Conservation (phyloP, 352 stramenopile species). For the Thalassiosira ordinaria region DNA sequence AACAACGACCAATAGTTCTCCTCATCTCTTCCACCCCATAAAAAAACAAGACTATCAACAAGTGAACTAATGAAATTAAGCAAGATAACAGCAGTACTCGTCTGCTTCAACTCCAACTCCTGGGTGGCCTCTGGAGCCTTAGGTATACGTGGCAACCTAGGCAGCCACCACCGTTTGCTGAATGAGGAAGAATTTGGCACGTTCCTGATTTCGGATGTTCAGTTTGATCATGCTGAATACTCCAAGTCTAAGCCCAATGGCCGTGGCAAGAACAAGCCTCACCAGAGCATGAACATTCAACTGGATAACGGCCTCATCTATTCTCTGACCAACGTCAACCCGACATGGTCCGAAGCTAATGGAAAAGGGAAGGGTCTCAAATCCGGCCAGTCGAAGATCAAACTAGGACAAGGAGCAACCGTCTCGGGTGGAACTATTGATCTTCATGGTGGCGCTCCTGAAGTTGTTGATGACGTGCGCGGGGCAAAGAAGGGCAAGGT, state of each 20-base stretch:
- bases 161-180: background rate
- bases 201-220: background rate
- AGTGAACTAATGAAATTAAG: background rate
- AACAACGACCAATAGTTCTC: too few species aligned
- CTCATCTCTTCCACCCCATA: too few species aligned
- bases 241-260: background rate
- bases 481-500: background rate
- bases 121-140: background rate
- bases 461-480: background rate
- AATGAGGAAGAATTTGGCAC: background rate
- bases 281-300: background rate
- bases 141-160: background rate
- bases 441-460: background rate
- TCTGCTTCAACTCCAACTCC: background rate
- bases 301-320: conserved; percentile 11
- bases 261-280: background rate
- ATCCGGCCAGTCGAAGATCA: conserved; percentile 3
- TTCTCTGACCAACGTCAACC: background rate
- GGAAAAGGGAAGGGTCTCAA: background rate
- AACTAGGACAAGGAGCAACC: background rate
- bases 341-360: background rate
- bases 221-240: too few species aligned
- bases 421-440: conserved; percentile 4
- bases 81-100: background rate
- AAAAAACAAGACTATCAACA: background rate